A percentile compares a stretch with the other conserved stretches of the same genome.
Conservation (phyloP, 345 rosid species). For the Pistacia atlantica region DNA sequence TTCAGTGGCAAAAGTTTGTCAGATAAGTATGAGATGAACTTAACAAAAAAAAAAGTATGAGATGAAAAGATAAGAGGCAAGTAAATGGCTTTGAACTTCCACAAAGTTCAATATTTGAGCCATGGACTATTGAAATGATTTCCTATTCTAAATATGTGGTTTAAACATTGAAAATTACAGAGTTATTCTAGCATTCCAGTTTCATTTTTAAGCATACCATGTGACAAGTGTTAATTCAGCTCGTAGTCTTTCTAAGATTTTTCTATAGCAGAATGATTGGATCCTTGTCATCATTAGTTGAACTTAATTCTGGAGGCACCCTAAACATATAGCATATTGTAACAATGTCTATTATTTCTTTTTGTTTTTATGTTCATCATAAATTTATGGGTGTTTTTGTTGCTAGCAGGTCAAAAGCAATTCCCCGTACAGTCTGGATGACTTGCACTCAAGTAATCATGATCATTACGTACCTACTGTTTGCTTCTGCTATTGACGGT, state of each 20-base stretch:
- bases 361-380: not conserved
- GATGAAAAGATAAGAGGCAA: not conserved
- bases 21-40: not conserved
- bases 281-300: not conserved
- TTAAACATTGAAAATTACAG: not conserved
- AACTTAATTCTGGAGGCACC: not conserved
- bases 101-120: not conserved
- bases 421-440: constrained; percentile 71
- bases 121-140: not conserved
- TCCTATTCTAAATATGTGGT: not conserved
- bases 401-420: constrained; percentile 48
- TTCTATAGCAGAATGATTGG: not conserved
- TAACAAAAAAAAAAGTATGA: too few relatives aligned
- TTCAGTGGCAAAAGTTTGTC: not conserved
- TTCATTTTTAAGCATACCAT: not conserved
- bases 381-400: not conserved
- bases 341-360: not conserved
- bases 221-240: not conserved
- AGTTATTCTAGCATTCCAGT: not conserved
- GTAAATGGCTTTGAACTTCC: not conserved
- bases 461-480: constrained; percentile 55
- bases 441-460: constrained; percentile 49
- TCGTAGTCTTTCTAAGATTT: not conserved
- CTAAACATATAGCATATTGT: not conserved
- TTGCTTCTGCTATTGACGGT: constrained; percentile 56